Percentiles rank a stretch among this genome's conserved stretches.
Evolutionary conservation across 495 filamentous ascomycete species (phyloP).

Genomic region (Annulohypoxylon moriforme): DNA sequence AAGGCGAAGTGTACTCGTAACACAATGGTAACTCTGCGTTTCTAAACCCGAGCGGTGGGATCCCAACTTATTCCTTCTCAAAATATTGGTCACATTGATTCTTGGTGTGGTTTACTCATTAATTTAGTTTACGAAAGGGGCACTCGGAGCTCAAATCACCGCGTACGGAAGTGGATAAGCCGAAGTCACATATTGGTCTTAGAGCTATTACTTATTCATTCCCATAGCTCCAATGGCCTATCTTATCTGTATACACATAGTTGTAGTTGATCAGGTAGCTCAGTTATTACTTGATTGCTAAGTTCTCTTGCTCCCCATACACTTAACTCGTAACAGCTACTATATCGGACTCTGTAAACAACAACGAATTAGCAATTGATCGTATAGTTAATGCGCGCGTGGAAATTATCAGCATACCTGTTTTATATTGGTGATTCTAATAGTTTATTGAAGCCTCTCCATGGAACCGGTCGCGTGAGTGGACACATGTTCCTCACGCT

Average conservation of each 20-base stretch:
- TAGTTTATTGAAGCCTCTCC: no score
- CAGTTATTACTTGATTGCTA: no score
- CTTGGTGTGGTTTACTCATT: slow-evolving; percentile 28
- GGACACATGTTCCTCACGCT: no score
- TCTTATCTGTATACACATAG: neutral
- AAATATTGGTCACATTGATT: slow-evolving; percentile 3
- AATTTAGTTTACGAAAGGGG: slow-evolving; percentile 23
- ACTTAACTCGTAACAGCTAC: no score
- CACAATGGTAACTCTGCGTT: slow-evolving; percentile 2
- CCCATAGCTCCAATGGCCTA: neutral
- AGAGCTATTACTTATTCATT: neutral
- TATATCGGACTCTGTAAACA: no score
- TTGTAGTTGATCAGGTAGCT: no score
- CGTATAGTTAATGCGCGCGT: no score
- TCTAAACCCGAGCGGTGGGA: slow-evolving; percentile 17
- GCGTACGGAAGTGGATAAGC: slow-evolving; percentile 35
- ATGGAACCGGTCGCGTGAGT: no score
- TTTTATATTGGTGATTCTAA: no score
- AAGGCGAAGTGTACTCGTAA: slow-evolving; percentile 1
- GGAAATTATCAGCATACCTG: no score
- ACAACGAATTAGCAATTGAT: no score
- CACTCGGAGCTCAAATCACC: slow-evolving; percentile 35
- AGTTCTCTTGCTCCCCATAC: no score
- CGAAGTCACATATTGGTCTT: slow-evolving; percentile 39
- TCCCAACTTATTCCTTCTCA: slow-evolving; percentile 7